A percentile compares a stretch with the other conserved stretches of the same genome.
Conservation (phyloP, 2,329 filamentous ascomycete genomes). For the Pseudocercospora vitis region DNA sequence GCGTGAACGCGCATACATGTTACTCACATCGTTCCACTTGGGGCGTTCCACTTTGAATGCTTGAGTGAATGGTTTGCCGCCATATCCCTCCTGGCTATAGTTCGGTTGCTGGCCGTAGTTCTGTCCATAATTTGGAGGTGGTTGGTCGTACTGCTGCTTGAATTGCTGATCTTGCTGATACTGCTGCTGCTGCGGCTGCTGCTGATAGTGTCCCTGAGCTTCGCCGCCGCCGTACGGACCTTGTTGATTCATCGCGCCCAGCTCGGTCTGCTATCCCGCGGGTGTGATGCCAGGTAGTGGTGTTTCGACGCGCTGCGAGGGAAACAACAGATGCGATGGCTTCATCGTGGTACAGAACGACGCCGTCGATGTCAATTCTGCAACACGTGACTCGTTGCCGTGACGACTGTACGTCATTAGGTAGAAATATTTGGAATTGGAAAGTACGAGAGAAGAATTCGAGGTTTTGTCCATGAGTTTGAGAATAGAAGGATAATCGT, state of each 20-base stretch:
- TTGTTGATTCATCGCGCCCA: conserved; percentile 8
- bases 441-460: not conserved
- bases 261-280: conserved; percentile 1
- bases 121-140: conserved; percentile 18
- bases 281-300: not conserved
- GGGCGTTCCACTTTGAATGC: conserved; percentile 78
- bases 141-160: conserved; percentile 21
- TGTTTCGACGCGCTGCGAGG: not conserved
- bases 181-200: conserved; percentile 14
- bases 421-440: not conserved
- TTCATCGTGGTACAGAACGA: not conserved
- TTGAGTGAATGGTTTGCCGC: conserved; percentile 66
- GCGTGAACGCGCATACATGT: not conserved
- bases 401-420: not conserved
- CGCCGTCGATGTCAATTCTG: not conserved
- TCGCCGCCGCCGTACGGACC: conserved; percentile 14
- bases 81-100: conserved; percentile 33
- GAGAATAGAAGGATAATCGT: too few species aligned
- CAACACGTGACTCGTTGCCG: not conserved
- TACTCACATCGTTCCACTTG: conserved; percentile 73
- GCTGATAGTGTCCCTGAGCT: conserved; percentile 17
- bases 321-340: conserved; percentile 1
- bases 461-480: too few species aligned
- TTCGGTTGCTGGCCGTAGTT: conserved; percentile 32
- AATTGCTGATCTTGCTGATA: conserved; percentile 13